A percentile compares a stretch with the other conserved stretches of the same genome.
Evolutionary conservation across 2,329 filamentous ascomycete genomes (phyloP).

Genomic region (Aspergillus felis): DNA sequence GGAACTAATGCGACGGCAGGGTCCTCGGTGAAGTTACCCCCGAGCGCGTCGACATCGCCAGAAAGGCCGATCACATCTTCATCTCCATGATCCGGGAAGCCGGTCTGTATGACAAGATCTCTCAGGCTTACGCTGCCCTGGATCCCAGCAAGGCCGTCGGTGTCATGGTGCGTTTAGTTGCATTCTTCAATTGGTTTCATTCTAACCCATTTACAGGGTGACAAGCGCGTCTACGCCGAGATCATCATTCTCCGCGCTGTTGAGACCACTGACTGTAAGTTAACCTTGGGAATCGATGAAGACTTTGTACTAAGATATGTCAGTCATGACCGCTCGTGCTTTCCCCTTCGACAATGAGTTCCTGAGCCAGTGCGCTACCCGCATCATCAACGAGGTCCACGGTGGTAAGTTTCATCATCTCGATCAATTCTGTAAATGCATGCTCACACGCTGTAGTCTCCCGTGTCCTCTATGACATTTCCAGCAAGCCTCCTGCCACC

Average conservation of each 20-base stretch:
- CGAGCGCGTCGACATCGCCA: conserved; percentile 72
- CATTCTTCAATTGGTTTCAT: conserved; percentile 50
- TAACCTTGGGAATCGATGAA: background rate
- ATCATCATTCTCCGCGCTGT: conserved; percentile 61
- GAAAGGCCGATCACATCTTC: conserved; percentile 45
- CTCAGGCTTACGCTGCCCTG: conserved; percentile 67
- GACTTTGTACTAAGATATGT: background rate
- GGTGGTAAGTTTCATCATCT: conserved; percentile 51
- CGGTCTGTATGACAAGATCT: conserved; percentile 54
- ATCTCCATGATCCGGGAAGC: conserved; percentile 44
- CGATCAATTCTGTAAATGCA: conserved; percentile 7
- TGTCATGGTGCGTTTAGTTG: conserved; percentile 58
- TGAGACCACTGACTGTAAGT: conserved; percentile 53
- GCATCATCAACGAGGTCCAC: conserved; percentile 73
- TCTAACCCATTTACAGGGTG: conserved; percentile 42
- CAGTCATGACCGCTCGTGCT: conserved; percentile 68
- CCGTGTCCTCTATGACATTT: conserved; percentile 41
- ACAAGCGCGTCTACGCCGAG: conserved; percentile 63
- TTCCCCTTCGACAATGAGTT: conserved; percentile 64
- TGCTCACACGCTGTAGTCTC: conserved; percentile 10
- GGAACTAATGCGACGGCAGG: background rate
- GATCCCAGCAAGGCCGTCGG: conserved; percentile 60
- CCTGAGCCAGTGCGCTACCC: conserved; percentile 59
- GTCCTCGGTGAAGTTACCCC: conserved; percentile 81
- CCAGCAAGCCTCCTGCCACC: conserved; percentile 65